Evolutionary conservation across 2,329 filamentous ascomycete genomes (phyloP).

Genomic region (Sporothrix euskadiensis): DNA sequence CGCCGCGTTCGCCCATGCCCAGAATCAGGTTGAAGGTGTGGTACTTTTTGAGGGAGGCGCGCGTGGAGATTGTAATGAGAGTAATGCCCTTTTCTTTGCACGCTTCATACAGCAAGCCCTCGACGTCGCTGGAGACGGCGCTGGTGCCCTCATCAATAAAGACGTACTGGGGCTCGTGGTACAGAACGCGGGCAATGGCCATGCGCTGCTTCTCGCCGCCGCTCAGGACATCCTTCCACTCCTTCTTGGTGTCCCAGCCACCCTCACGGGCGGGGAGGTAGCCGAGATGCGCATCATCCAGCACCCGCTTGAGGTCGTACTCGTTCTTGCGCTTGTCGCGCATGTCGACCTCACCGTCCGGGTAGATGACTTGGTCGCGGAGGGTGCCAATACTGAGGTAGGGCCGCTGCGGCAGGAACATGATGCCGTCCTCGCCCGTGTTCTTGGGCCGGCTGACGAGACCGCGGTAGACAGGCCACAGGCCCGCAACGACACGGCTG

Average conservation of each 20-base stretch:
- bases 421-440: constrained; percentile 85
- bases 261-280: constrained; percentile 91
- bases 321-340: constrained; percentile 75
- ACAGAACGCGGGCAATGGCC: constrained; percentile 84
- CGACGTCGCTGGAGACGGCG: constrained; percentile 90
- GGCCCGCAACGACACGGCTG: constrained; percentile 79
- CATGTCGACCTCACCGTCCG: constrained; percentile 94
- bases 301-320: constrained; percentile 70
- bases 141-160: constrained; percentile 96
- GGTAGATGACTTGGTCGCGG: constrained; percentile 96
- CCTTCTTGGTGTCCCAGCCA: constrained; percentile 93
- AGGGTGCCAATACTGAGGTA: constrained; percentile 91
- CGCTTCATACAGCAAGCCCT: constrained; percentile 87
- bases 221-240: constrained; percentile 98
- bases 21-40: constrained; percentile 89
- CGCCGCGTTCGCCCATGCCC: constrained; percentile 75
- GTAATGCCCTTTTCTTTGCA: constrained; percentile 94
- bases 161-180: constrained; percentile 92
- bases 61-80: constrained; percentile 91
- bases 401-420: constrained; percentile 94
- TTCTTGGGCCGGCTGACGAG: constrained; percentile 83
- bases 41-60: constrained; percentile 91
- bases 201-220: constrained; percentile 97
- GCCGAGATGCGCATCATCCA: constrained; percentile 81
- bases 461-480: constrained; percentile 96